These are phyloP conservation scores for Trametes cingulata DNA, from an alignment of 768 basidiomycete species.

Conservation along the genomic window DNA sequence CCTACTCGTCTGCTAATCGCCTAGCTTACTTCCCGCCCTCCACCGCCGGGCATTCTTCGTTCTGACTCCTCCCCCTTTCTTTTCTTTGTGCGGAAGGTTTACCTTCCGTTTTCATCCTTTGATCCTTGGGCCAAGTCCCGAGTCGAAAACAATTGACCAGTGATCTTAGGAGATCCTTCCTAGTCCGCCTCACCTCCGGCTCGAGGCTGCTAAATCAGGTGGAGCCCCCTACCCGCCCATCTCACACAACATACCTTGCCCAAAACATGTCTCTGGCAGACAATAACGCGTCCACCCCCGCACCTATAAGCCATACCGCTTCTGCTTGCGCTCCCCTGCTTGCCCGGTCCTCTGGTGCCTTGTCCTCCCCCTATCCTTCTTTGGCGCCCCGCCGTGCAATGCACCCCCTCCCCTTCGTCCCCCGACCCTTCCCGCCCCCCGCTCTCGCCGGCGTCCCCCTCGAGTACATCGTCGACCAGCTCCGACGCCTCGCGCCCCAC, in stretches of 20 bases:
- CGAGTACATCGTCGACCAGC: constrained; percentile 71
- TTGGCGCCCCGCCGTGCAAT: constrained; percentile 28
- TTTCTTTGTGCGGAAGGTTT: constrained; percentile 4
- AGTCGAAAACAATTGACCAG: constrained; percentile 21
- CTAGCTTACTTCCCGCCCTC: constrained; percentile 1
- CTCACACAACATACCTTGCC: constrained; percentile 16
- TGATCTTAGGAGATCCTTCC: constrained; percentile 13
- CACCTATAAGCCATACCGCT: constrained; percentile 22
- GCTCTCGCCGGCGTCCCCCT: constrained; percentile 63
- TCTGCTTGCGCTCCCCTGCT: constrained; percentile 8
- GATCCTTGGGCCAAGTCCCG: constrained; percentile 10
- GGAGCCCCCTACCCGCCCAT: constrained; percentile 5
- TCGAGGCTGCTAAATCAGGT: constrained; percentile 25
- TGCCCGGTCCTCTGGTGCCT: constrained; percentile 22
- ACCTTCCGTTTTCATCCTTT: constrained; percentile 10
- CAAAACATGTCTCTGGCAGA: constrained; percentile 30
- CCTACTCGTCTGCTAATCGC: not conserved
- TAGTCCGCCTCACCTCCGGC: constrained; percentile 25
- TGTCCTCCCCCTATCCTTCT: constrained; percentile 16
- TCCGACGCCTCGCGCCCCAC: constrained; percentile 61
- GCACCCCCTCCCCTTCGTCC: constrained; percentile 43
- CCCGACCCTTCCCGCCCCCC: constrained; percentile 65
- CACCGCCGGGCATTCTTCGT: constrained; percentile 5
- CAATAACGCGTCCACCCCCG: constrained; percentile 22
- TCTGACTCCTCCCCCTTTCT: constrained; percentile 1